Conservation (phyloP, 202 grass and related monocot genomes). For the Digitaria exilis region DNA sequence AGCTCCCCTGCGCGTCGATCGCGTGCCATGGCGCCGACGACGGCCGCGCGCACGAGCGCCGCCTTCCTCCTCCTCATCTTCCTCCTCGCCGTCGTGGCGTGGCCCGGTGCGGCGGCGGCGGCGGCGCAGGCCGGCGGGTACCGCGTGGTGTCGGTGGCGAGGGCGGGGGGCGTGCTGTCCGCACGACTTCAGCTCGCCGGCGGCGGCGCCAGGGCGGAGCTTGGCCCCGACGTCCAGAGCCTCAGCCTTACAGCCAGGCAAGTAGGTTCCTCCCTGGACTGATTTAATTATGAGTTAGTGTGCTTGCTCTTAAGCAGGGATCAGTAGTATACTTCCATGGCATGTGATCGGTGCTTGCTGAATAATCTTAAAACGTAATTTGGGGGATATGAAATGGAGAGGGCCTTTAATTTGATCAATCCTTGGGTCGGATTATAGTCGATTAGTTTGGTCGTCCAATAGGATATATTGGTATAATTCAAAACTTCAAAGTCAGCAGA, state of each 20-base stretch:
- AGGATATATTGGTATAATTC: neutral
- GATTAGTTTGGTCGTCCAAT: neutral
- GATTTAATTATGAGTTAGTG: neutral
- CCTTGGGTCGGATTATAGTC: neutral
- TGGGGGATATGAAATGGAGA: neutral
- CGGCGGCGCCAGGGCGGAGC: neutral
- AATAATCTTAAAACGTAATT: neutral
- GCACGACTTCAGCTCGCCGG: slow-evolving; percentile 55
- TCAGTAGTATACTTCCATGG: neutral
- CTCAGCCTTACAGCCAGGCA: slow-evolving; percentile 69
- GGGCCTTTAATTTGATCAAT: neutral
- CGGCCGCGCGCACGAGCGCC: neutral
- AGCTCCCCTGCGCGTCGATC: neutral
- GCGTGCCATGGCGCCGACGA: slow-evolving; percentile 16
- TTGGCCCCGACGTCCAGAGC: slow-evolving; percentile 49
- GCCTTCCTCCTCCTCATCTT: neutral
- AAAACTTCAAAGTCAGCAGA: neutral
- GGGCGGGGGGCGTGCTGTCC: slow-evolving; percentile 35
- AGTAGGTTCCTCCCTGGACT: neutral
- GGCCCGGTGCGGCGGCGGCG: neutral
- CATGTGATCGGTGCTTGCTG: neutral
- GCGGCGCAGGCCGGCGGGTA: no score
- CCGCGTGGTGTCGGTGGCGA: slow-evolving; percentile 33
- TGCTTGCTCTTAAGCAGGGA: neutral
- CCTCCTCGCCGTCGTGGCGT: neutral